Percentiles rank a stretch among this genome's conserved stretches.
phyloP scores from a whole-genome alignment of 495 filamentous ascomycete species.

The Tricharina praecox region DNA sequence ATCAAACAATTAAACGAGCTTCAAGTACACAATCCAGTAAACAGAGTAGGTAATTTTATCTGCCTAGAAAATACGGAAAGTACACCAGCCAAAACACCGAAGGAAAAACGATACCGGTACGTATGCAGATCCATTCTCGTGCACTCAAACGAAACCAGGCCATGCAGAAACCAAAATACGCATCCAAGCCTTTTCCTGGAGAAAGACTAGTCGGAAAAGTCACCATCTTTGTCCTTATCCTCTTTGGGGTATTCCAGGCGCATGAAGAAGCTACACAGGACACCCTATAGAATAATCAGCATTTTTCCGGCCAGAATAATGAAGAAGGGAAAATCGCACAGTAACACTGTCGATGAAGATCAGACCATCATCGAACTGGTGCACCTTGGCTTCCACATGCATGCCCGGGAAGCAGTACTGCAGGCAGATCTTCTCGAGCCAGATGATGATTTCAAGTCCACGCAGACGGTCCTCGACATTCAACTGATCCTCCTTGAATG shows the following conservation, averaged over 20 bases:
- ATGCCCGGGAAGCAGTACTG: slow-evolving; percentile 49
- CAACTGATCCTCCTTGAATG: slow-evolving; percentile 8
- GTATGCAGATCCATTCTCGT: too few relatives aligned
- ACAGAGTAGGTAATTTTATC: too few relatives aligned
- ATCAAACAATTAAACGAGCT: too few relatives aligned
- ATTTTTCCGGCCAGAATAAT: not conserved
- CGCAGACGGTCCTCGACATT: slow-evolving; percentile 17
- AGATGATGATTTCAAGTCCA: slow-evolving; percentile 44
- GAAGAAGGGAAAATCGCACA: slow-evolving; percentile 10
- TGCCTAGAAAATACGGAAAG: too few relatives aligned
- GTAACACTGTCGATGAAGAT: slow-evolving; percentile 33
- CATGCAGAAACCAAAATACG: too few relatives aligned
- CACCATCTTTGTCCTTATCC: slow-evolving; percentile 13
- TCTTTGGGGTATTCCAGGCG: slow-evolving; percentile 2
- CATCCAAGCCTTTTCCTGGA: too few relatives aligned
- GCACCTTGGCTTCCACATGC: slow-evolving; percentile 53
- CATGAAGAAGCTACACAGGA: slow-evolving; percentile 11
- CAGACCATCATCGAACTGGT: slow-evolving; percentile 44
- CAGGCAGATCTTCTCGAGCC: slow-evolving; percentile 50
- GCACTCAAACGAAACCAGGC: too few relatives aligned
- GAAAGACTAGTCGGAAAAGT: too few relatives aligned
- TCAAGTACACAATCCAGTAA: too few relatives aligned
- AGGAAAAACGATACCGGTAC: too few relatives aligned
- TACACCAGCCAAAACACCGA: too few relatives aligned
- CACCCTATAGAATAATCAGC: slow-evolving; percentile 15